phyloP scores from a whole-genome alignment of 306 rosid species.

The Benincasa hispida region DNA sequence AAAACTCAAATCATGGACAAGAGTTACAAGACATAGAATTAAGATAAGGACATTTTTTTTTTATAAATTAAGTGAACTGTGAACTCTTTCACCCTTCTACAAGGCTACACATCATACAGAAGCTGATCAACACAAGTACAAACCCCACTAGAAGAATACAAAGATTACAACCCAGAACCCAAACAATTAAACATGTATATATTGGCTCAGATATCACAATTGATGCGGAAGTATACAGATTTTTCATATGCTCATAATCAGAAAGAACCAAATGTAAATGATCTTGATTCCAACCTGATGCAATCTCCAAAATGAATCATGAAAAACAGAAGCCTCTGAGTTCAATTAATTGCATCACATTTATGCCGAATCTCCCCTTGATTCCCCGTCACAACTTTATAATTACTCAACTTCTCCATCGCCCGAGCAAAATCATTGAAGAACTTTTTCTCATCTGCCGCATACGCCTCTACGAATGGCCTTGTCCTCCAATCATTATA shows the following conservation, averaged over 20 bases:
- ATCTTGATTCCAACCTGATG: background rate
- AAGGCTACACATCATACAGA: background rate
- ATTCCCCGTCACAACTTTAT: conserved; percentile 46
- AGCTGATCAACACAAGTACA: background rate
- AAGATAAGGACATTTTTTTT: background rate
- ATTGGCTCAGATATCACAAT: conserved; percentile 3
- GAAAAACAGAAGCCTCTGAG: background rate
- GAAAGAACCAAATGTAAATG: background rate
- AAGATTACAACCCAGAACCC: conserved; percentile 9
- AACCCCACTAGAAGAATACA: background rate
- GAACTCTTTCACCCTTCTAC: background rate
- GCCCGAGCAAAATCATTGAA: conserved; percentile 46
- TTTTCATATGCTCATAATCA: background rate
- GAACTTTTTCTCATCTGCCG: conserved; percentile 34
- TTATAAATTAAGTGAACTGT: background rate
- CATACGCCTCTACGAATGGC: conserved; percentile 46
- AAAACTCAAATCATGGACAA: background rate
- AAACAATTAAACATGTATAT: conserved; percentile 2
- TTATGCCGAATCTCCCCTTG: conserved; percentile 75
- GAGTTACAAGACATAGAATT: background rate
- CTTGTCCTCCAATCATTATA: conserved; percentile 34
- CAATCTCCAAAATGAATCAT: background rate
- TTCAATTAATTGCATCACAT: conserved; percentile 65
- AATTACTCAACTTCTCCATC: conserved; percentile 65
- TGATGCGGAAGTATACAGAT: conserved; percentile 1